Evolutionary conservation across 805 yeast species (phyloP), one percentile per base, ranked within the genome.

Genomic region (Ogataea methanolica): DNA sequence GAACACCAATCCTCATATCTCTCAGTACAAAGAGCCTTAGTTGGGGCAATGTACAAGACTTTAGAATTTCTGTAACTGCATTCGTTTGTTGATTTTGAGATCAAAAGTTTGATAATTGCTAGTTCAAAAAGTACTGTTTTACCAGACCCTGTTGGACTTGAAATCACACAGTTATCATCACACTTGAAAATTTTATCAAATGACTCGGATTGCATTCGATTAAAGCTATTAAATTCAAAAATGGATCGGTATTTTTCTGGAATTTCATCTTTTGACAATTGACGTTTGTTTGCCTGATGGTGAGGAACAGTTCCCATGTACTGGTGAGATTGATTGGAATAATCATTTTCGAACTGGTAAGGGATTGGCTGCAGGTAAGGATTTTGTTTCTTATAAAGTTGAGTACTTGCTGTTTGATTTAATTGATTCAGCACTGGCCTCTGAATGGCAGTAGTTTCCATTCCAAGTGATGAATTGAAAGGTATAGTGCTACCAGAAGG

Each of bases 81-180:
- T 31, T 49, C 52, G 34, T 35, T 31, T 11, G 55, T 47, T 29
- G 62, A 62, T 11, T 61, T 63, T 15, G 56, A 54, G 19, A 54
- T 41, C 21, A 70, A 55, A 7, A 67, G 59, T 37, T 68, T 59
- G 21, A 76, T 49, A 2, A 79, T 75, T 0, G 82, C 80, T 37
- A 79, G 56, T 56, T 79, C 83, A 55, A 77, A 77, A 5, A 79
- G 57, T 0, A 72, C 80, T 0, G 83, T 78, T 52, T 79, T 79
- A 0, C 85, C 83, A 0, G 84, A 78, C 0, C 84, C 83, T 0
- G 83, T 77, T 1, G 85, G 84, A 5, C 83, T 66, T 37, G 79
- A 70, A 9, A 79, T 63, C 4, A 79, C 75, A 52, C 75, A 72
- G 49, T 76, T 79, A 31, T 61, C 53, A 16, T 61, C 55, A 2